Base-by-base conservation (phyloP, 331 rosid genomes). In the Cydonia oblonga region DNA sequence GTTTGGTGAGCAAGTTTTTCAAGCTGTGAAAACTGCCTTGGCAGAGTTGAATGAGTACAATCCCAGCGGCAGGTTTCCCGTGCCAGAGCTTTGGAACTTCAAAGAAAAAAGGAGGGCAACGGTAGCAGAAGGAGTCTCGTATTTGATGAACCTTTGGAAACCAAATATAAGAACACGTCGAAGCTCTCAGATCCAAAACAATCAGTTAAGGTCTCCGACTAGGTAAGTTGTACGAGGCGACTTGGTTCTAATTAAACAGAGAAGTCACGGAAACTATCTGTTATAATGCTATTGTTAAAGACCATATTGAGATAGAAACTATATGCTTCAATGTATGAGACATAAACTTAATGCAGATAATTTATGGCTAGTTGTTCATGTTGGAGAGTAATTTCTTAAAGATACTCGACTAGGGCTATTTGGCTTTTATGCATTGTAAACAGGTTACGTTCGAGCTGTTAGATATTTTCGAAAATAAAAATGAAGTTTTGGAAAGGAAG, bases 21-120 rank as follows among this genome's bases (percentile, higher is more conserved):
- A 30, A 4, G 69, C 70, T 2, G 80, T 76, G 15, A 23, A 35
- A 29, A 76, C 40, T 32, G 71, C 75, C 40, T 33, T 76, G 29
- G 16, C 2, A 13, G 80, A 76, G 23, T 44, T 76, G 65, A 69
- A 32, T 9, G 64, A 51, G 61, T 76, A 69, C 18, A 76, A 69
- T 52, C 65, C 70, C 3, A 76, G 63, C 9, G 64, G 56, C 18
- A n/a, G 75, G 19, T 49, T 46, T 22, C 3, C 42, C 0, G 22
- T 61, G 4, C 29, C 22, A 8, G 80, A 69, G 63, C 65, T 65
- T 9, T 74, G 78, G 75, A 69, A 76, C 24, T 69, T 69, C n/a
- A 23, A 11, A 6, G 66, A 69, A 52, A 38, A 46, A 7, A 51
- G 72, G 32, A 65, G 14, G 63, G 78, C 72, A n/a, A 29, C 54